Evolutionary conservation across 371 early-diverging fungal species (phyloP), one percentile per base, ranked within the genome.

Genomic region (Rhizopus microsporus): DNA sequence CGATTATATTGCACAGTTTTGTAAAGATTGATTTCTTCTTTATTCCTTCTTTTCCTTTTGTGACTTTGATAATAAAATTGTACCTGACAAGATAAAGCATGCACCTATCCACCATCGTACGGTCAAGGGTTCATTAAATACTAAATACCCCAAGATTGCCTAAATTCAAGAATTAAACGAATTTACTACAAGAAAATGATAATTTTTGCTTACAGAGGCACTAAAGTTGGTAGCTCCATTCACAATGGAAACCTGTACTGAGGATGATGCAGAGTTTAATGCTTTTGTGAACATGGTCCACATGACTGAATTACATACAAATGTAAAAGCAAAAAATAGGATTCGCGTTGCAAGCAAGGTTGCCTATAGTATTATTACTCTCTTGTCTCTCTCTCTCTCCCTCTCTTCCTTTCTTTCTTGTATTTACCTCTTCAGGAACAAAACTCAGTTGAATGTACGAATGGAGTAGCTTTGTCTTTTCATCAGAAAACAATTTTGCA

Each of bases 271-370:
- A 33, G 72, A 71, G 59, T 87, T 85, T 34, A 91, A 71, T 3
- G 92, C 89, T 67, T 90, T 90, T 46, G 92, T 90, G 58, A 90
- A 89, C 10, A 84, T 72, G 0, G 88, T 85, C 92, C 92, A 91
- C 92, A 91, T 91, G 56, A 87, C 65, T 3, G 88, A 85, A 44
- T 91, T 91, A 58, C 88, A 86, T 10, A 68, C 72, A 53, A 84
- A 85, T 13, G 88, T 84, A 29, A 78, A 61, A 7, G 59, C 75
- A 56, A 88, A 81, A 57, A 87, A 83, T 12, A 71, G 33, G 1
- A 62, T 67, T 17, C 89, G 78, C n/a, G 82, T 66, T 3, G 61
- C 55, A 9, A 79, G 53, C 3, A 83, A 63, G 2, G 80, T 68
- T 46, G 72, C 30, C 78, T 73, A 56, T 1, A 13, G 17, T 15